Conservation (phyloP, 345 rosid genomes). For the Reutealis trisperma region DNA sequence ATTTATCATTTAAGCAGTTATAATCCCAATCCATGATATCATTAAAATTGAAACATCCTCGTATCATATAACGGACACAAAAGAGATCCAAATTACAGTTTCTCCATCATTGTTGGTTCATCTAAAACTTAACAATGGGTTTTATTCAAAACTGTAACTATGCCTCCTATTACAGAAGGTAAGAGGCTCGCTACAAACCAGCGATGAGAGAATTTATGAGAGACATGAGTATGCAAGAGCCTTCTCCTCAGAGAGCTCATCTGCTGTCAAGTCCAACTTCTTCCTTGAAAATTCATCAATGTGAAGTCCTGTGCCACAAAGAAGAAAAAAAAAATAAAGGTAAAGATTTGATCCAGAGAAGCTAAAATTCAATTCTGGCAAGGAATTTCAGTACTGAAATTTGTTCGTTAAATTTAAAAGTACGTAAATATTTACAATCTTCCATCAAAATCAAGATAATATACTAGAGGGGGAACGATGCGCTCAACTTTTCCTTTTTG, state of each 20-base stretch:
- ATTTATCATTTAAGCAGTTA: slow-evolving; percentile 2
- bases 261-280: slow-evolving; percentile 91
- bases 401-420: not conserved
- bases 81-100: not conserved
- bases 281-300: slow-evolving; percentile 93
- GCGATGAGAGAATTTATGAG: slow-evolving; percentile 33
- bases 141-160: slow-evolving; percentile 43
- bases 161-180: not conserved
- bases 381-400: not conserved
- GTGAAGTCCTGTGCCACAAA: slow-evolving; percentile 51
- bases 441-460: not conserved
- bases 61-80: not conserved
- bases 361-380: not conserved
- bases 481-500: not conserved
- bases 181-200: slow-evolving; percentile 1
- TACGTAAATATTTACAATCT: not conserved
- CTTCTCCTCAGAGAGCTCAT: slow-evolving; percentile 91
- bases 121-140: slow-evolving; percentile 14
- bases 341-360: not conserved
- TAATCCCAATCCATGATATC: not conserved
- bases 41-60: slow-evolving; percentile 14
- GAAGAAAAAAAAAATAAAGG: not conserved
- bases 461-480: not conserved
- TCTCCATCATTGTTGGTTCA: slow-evolving; percentile 18
- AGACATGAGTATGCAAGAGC: slow-evolving; percentile 96